Evolutionary conservation across 2,329 filamentous ascomycete species (phyloP), one percentile per base, ranked within the genome.

Genomic region (Paecilomyces formosus): DNA sequence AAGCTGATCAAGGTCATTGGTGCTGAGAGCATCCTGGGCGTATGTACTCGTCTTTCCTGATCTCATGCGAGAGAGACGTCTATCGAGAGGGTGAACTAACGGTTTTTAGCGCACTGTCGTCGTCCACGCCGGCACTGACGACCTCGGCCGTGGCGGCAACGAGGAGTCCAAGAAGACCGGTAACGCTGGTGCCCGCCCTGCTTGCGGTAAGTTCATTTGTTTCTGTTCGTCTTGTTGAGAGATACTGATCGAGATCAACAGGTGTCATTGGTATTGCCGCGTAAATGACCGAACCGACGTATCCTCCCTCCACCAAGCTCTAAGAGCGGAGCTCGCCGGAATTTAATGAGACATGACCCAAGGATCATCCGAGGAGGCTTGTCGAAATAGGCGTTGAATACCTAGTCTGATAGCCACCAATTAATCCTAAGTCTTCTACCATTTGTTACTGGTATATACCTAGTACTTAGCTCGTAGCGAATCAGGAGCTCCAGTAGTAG

Each of bases 151-250:
- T 84, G 92, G 92, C 72, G 90, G 81, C 68, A 87, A 90, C 81
- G 90, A 93, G 80, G 92, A 97, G 83, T 96, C 91, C 72, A 91
- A 95, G 83, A 97, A 95, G 88, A 99, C 94, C 65, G 94, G 94
- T 68, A 99, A 97, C 77, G 94, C 94, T 74, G 94, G 94, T 71
- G 77, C 81, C 69, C 90, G 94, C 74, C 94, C 94, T 74, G 94
- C 94, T 75, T 99, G 94, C 81, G 94, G 94, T 90, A 84, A 74
- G 85, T 78, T 57, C 55, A 3, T 45, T 15, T 33, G 53, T 1
- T 50, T 49, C 6, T 15, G 35, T 8, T n/a, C 2, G 2, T 24
- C 39, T 52, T 6, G 2, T 52, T 1, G 22, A 52, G 11, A 52
- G 50, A 28, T 28, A 5, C 50, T 51, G 33, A 35, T 54, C 58